These are phyloP conservation scores for Arthrinium phaeospermum DNA, from an alignment of 2,329 filamentous ascomycete genomes.

Conservation along the genomic window DNA sequence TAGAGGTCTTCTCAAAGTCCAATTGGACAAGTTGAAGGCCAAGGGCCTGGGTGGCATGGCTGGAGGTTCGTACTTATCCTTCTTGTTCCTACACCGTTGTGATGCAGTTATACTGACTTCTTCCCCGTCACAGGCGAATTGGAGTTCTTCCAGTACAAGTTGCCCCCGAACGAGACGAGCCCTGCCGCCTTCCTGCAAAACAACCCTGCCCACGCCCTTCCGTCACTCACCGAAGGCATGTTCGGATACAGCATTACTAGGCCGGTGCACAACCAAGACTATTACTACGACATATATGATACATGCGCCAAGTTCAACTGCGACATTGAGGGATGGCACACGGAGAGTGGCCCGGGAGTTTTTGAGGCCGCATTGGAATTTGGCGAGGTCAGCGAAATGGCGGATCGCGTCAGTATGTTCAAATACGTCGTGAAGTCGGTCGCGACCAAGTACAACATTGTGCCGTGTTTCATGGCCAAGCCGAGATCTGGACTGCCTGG, in stretches of 20 bases:
- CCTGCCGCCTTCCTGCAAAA: conserved; percentile 70
- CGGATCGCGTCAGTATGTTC: conserved; percentile 89
- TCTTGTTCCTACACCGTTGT: no score
- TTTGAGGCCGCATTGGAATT: conserved; percentile 96
- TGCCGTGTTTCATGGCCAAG: conserved; percentile 98
- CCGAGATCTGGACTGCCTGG: conserved; percentile 88
- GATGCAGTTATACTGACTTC: not conserved
- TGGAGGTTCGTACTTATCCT: conserved; percentile 61
- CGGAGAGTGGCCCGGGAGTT: conserved; percentile 82
- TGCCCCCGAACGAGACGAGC: conserved; percentile 54
- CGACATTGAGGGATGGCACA: conserved; percentile 82
- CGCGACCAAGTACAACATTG: conserved; percentile 86
- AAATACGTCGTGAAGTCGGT: conserved; percentile 94
- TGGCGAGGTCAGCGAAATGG: conserved; percentile 85
- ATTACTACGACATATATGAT: conserved; percentile 80
- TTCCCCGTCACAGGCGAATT: conserved; percentile 68
- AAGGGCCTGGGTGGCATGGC: conserved; percentile 75
- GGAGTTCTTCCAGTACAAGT: conserved; percentile 64
- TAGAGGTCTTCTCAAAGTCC: conserved; percentile 67
- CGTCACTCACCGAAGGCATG: conserved; percentile 79
- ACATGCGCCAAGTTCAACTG: conserved; percentile 73
- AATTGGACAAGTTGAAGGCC: conserved; percentile 64
- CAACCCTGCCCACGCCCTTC: conserved; percentile 68
- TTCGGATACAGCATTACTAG: conserved; percentile 82
- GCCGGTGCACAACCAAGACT: conserved; percentile 80